These are phyloP conservation scores for Candida yuanshanica DNA, from an alignment of 805 yeast species.

Conservation along the genomic window DNA sequence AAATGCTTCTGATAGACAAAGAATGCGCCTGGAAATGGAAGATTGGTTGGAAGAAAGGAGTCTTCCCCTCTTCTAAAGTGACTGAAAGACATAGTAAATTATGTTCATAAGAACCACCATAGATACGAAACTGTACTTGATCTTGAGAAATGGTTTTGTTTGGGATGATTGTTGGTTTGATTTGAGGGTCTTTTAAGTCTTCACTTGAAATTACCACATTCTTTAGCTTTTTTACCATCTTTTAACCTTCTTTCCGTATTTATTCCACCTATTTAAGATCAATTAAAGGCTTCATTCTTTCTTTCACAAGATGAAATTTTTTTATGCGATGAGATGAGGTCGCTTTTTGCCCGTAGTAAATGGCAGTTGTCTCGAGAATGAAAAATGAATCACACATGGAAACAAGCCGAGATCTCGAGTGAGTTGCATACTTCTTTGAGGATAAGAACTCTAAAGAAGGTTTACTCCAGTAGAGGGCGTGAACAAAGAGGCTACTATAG, in stretches of 20 bases:
- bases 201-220: background rate
- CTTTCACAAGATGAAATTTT: background rate
- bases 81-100: constrained; percentile 79
- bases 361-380: background rate
- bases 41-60: constrained; percentile 80
- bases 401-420: background rate
- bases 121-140: constrained; percentile 57
- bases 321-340: constrained; percentile 1
- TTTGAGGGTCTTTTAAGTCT: constrained; percentile 4
- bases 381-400: background rate
- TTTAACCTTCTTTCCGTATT: background rate
- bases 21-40: constrained; percentile 96
- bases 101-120: constrained; percentile 96
- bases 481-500: no score
- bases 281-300: background rate
- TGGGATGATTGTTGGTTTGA: constrained; percentile 23
- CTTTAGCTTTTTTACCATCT: background rate
- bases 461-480: no score
- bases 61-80: constrained; percentile 42
- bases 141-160: background rate
- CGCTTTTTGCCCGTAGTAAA: background rate
- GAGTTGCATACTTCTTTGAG: no score
- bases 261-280: background rate
- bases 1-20: constrained; percentile 79
- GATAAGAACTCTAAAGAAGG: no score